These are phyloP conservation scores for Leishmania guyanensis DNA, from an alignment of 208 protist species.

Conservation along the genomic window DNA sequence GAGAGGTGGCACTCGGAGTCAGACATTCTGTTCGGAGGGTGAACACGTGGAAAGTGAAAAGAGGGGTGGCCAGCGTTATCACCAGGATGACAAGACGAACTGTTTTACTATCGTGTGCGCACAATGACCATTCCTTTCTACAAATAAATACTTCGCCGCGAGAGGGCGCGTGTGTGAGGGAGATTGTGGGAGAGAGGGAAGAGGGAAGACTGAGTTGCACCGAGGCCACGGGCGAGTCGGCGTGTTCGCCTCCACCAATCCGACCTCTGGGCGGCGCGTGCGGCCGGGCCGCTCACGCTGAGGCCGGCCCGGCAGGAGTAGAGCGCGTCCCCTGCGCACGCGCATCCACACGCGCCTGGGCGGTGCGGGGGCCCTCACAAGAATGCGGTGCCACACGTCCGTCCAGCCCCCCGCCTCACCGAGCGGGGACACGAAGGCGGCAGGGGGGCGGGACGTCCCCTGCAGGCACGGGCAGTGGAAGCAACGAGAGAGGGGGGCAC, in stretches of 20 bases:
- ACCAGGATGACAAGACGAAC: no score
- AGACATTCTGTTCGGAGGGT: neutral
- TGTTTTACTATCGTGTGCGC: neutral
- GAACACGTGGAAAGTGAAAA: neutral
- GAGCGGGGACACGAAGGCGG: neutral
- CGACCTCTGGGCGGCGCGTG: no score
- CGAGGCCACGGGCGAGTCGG: no score
- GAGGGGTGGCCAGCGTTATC: neutral
- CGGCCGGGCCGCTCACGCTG: no score
- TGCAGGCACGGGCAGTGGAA: no score
- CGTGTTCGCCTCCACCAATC: no score
- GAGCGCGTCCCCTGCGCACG: no score
- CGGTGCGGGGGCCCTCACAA: no score
- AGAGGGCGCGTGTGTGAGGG: neutral
- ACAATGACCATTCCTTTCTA: neutral
- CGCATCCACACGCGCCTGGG: neutral
- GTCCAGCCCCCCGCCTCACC: neutral
- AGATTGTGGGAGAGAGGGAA: neutral
- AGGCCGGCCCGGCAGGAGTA: no score
- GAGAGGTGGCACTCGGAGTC: constrained; percentile 22
- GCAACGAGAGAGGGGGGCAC: neutral
- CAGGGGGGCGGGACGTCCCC: no score
- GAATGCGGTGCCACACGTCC: no score
- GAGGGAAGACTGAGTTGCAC: neutral
- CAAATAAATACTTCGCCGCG: no score